A percentile compares a stretch with the other conserved stretches of the same genome.
These are phyloP conservation scores for Pyrenochaeta sp. DNA, from an alignment of 2,329 filamentous ascomycete species.

Conservation along the genomic window DNA sequence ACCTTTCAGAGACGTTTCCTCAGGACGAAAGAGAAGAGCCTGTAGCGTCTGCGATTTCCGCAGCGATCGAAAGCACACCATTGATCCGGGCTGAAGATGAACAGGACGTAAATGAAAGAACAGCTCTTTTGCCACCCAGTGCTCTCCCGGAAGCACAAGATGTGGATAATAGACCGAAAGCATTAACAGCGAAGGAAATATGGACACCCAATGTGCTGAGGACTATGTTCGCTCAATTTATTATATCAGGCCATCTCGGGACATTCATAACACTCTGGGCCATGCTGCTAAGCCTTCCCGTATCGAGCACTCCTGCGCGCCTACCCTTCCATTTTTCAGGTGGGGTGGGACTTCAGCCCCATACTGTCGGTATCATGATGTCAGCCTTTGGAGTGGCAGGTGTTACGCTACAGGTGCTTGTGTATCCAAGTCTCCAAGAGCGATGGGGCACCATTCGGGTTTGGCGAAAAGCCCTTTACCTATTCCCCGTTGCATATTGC, in stretches of 20 bases:
- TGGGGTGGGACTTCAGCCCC: slow-evolving; percentile 50
- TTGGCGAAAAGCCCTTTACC: slow-evolving; percentile 43
- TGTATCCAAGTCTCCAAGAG: slow-evolving; percentile 50
- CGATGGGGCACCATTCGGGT: slow-evolving; percentile 45
- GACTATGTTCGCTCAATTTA: slow-evolving; percentile 49
- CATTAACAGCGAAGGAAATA: slow-evolving; percentile 49
- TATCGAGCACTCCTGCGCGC: slow-evolving; percentile 25
- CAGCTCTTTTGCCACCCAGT: too few relatives aligned
- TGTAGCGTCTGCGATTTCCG: neutral
- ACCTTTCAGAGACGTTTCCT: slow-evolving; percentile 64
- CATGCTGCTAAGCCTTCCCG: slow-evolving; percentile 52
- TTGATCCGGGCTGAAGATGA: neutral
- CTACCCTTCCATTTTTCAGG: slow-evolving; percentile 52
- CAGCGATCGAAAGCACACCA: neutral
- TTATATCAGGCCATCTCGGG: slow-evolving; percentile 52
- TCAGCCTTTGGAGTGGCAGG: slow-evolving; percentile 52
- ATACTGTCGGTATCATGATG: slow-evolving; percentile 50
- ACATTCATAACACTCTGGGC: slow-evolving; percentile 54
- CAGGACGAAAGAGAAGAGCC: slow-evolving; percentile 1
- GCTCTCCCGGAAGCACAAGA: neutral
- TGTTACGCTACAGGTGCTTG: slow-evolving; percentile 49
- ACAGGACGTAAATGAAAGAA: too few relatives aligned
- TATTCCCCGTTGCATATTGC: slow-evolving; percentile 52
- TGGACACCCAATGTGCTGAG: slow-evolving; percentile 51
- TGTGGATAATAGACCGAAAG: slow-evolving; percentile 17